Base-by-base conservation (phyloP, 768 basidiomycete genomes). In the Lactarius vividus region DNA sequence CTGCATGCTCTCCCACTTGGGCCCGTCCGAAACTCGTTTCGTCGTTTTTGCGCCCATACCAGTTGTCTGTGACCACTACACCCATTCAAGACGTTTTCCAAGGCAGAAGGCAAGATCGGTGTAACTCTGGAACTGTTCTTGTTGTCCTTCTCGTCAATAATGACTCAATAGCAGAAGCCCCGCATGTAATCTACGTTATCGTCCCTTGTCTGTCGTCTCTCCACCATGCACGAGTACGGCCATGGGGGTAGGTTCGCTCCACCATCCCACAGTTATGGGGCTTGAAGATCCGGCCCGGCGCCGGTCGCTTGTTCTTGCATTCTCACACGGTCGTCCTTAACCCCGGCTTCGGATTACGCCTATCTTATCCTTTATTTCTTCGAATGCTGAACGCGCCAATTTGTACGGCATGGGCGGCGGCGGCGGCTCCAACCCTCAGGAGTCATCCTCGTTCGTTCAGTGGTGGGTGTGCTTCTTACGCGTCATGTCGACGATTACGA, bases 111-210 rank as follows among this genome's bases (percentile, higher is more conserved):
- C 18, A 20, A 5, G 53, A 29, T 20, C 29, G 16, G 29, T 15
- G 54, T 33, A 13, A 29, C 20, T 5, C 54, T 29, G 18, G 29
- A 31, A 9, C 20, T 31, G 29, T 5, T 55, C 53, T 31, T 26
- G 4, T 52, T 26, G 46, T 1, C 13, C 49, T 52, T 49, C 49
- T 52, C 49, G 26, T 52, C 26, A 9, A 49, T 23, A 46, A n/a
- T n/a, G 10, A 37, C 46, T 58, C 57, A 64, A 64, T 64, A 9
- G 63, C 57, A 53, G 63, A 64, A 64, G 63, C 28, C 57, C 57
- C 63, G 44, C 57, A 58, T 52, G 49, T 15, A 6, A 26, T 52
- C 49, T 52, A 6, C n/a, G 49, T 52, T 52, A 52, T 52, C 49
- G 26, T 13, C 13, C 13, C 11, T 52, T 15, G 42, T 44, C 42